These are phyloP conservation scores for Aspergillus amoenus DNA, from an alignment of 2,329 filamentous ascomycete species.

Conservation along the genomic window DNA sequence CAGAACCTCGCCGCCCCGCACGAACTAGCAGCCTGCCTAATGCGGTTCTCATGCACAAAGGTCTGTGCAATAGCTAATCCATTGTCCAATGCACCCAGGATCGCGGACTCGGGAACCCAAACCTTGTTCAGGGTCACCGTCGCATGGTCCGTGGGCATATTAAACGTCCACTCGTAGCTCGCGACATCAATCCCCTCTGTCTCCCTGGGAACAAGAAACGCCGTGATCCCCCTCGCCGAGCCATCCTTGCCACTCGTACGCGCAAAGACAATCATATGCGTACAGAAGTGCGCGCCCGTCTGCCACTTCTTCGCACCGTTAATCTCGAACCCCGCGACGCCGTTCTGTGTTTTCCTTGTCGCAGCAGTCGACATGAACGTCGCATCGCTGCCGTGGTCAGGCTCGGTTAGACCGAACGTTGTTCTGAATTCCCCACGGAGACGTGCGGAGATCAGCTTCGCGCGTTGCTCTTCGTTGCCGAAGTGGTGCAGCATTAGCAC, in stretches of 20 bases:
- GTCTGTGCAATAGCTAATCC: conserved; percentile 63
- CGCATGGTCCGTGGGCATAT: conserved; percentile 67
- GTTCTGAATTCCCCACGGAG: conserved; percentile 55
- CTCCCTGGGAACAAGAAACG: conserved; percentile 58
- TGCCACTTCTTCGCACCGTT: conserved; percentile 66
- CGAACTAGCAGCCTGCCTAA: conserved; percentile 61
- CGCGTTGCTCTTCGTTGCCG: conserved; percentile 55
- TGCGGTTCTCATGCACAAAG: conserved; percentile 65
- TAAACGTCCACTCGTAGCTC: conserved; percentile 65
- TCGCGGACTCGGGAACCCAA: conserved; percentile 53
- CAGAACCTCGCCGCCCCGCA: conserved; percentile 56
- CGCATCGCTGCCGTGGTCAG: conserved; percentile 61
- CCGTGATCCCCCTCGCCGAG: conserved; percentile 57
- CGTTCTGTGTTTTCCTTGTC: conserved; percentile 25
- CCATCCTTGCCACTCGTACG: conserved; percentile 56
- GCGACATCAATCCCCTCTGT: conserved; percentile 55
- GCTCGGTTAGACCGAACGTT: conserved; percentile 64
- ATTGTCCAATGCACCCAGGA: conserved; percentile 54
- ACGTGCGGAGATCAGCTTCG: conserved; percentile 53
- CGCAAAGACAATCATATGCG: conserved; percentile 63
- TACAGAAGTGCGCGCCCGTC: conserved; percentile 62
- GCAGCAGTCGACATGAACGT: conserved; percentile 62
- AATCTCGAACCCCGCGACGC: conserved; percentile 47
- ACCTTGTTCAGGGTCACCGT: conserved; percentile 59
- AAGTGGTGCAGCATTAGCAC: conserved; percentile 63